phyloP scores from a whole-genome alignment of 495 filamentous ascomycete genomes.

The Neurospora cerealis region DNA sequence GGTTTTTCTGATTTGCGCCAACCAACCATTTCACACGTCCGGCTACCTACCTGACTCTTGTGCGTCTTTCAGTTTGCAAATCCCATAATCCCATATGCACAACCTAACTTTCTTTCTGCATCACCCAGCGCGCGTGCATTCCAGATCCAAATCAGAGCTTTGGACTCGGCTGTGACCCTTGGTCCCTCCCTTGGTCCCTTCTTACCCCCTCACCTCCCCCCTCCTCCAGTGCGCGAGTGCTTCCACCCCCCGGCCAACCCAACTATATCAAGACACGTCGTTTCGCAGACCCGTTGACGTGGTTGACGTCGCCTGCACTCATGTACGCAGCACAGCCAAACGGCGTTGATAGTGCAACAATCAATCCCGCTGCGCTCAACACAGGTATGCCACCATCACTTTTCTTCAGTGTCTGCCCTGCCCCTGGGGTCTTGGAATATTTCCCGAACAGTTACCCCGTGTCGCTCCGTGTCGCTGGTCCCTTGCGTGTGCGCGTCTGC shows the following conservation, averaged over 20 bases:
- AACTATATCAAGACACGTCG: slow-evolving; percentile 51
- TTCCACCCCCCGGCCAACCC: slow-evolving; percentile 26
- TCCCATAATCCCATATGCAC: slow-evolving; percentile 21
- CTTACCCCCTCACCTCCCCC: background rate
- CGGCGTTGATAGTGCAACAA: slow-evolving; percentile 47
- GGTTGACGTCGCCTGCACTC: slow-evolving; percentile 32
- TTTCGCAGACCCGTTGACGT: slow-evolving; percentile 37
- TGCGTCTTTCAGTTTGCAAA: background rate
- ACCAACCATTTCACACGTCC: slow-evolving; percentile 7
- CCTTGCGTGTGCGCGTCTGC: slow-evolving; percentile 3
- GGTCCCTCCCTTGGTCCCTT: background rate
- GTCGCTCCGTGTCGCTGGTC: background rate
- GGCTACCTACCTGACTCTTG: background rate
- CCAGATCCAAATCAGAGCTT: slow-evolving; percentile 23
- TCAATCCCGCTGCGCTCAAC: slow-evolving; percentile 46
- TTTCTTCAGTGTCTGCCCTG: slow-evolving; percentile 2
- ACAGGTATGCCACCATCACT: slow-evolving; percentile 33
- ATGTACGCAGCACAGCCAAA: slow-evolving; percentile 48
- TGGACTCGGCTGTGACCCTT: slow-evolving; percentile 16
- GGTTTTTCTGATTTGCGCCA: slow-evolving; percentile 21
- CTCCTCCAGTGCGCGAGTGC: slow-evolving; percentile 11
- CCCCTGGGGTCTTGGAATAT: slow-evolving; percentile 1
- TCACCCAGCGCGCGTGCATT: slow-evolving; percentile 35
- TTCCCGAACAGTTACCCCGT: slow-evolving; percentile 2
- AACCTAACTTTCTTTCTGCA: slow-evolving; percentile 20